A percentile compares a stretch with the other conserved stretches of the same genome.
These are phyloP conservation scores for Candida ipomoeae DNA, from an alignment of 805 yeast species.

Conservation along the genomic window DNA sequence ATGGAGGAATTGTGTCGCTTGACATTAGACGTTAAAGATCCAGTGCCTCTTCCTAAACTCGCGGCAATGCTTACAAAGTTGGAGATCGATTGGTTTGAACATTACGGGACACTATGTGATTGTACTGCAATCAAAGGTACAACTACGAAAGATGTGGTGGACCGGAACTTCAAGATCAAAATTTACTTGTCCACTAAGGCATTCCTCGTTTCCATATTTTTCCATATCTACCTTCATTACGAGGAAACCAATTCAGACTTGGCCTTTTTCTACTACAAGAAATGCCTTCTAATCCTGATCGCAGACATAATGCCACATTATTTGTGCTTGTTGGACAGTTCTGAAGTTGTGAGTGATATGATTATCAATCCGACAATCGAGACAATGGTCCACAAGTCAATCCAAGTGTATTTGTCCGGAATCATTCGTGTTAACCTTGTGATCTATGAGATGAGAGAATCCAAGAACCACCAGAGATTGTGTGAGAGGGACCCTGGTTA, in stretches of 20 bases:
- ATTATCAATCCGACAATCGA: constrained; percentile 21
- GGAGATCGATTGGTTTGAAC: constrained; percentile 13
- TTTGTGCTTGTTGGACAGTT: constrained; percentile 12
- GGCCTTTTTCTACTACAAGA: constrained; percentile 15
- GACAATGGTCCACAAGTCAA: constrained; percentile 28
- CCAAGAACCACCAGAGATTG: constrained; percentile 19
- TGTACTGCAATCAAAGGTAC: constrained; percentile 4
- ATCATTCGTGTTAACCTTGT: constrained; percentile 29
- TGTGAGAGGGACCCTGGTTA: constrained; percentile 8
- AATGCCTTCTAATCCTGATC: constrained; percentile 13
- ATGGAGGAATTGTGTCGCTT: constrained; percentile 7
- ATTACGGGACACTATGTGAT: constrained; percentile 11
- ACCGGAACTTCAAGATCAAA: constrained; percentile 17
- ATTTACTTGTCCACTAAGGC: constrained; percentile 13
- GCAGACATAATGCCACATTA: constrained; percentile 21
- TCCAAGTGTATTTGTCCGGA: constrained; percentile 27
- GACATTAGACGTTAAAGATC: constrained; percentile 8
- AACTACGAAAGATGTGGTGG: constrained; percentile 3
- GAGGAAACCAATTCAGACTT: constrained; percentile 9
- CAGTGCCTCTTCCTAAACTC: constrained; percentile 11
- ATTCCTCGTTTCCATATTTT: constrained; percentile 16
- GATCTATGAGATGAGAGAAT: constrained; percentile 22
- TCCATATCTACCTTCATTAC: constrained; percentile 18
- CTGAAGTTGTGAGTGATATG: constrained; percentile 20
- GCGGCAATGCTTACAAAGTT: constrained; percentile 5